Conservation (phyloP, 2,329 filamentous ascomycete genomes). For the Akanthomyces uredinophilus region DNA sequence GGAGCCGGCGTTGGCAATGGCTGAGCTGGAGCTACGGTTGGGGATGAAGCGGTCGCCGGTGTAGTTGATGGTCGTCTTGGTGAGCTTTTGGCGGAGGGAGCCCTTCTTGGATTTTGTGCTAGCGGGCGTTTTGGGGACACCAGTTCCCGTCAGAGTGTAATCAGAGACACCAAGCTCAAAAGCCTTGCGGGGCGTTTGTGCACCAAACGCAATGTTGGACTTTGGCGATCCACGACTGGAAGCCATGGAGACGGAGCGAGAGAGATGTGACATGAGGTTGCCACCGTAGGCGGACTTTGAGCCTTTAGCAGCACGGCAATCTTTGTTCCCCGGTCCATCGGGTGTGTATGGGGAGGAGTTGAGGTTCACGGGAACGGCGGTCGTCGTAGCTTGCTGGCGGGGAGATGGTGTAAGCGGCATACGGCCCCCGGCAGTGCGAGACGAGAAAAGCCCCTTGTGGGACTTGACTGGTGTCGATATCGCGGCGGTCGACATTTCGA, state of each 20-base stretch:
- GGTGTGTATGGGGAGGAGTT: conserved; percentile 76
- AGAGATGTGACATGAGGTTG: conserved; percentile 74
- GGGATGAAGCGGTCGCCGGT: conserved; percentile 92
- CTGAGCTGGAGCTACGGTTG: conserved; percentile 85
- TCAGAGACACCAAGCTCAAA: conserved; percentile 90
- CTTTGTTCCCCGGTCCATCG: conserved; percentile 50
- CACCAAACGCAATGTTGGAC: conserved; percentile 81
- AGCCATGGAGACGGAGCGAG: conserved; percentile 61
- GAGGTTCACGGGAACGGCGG: conserved; percentile 45
- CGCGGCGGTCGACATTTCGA: conserved; percentile 70
- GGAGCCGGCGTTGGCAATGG: conserved; percentile 73
- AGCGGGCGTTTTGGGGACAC: conserved; percentile 56
- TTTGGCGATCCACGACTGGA: conserved; percentile 84
- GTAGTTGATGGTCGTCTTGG: conserved; percentile 76
- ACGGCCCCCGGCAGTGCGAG: conserved; percentile 87
- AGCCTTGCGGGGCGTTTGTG: conserved; percentile 71
- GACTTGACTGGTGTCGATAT: conserved; percentile 93
- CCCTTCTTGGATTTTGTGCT: conserved; percentile 53
- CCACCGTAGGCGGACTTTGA: conserved; percentile 74
- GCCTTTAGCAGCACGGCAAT: conserved; percentile 40
- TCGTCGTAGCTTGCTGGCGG: conserved; percentile 55
- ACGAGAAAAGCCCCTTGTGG: conserved; percentile 86
- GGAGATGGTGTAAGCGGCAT: conserved; percentile 94
- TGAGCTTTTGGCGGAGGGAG: conserved; percentile 50
- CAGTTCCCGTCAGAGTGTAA: conserved; percentile 84